A percentile compares a stretch with the other conserved stretches of the same genome.
phyloP scores from a whole-genome alignment of 331 rosid species.

The Spiraea crenata region DNA sequence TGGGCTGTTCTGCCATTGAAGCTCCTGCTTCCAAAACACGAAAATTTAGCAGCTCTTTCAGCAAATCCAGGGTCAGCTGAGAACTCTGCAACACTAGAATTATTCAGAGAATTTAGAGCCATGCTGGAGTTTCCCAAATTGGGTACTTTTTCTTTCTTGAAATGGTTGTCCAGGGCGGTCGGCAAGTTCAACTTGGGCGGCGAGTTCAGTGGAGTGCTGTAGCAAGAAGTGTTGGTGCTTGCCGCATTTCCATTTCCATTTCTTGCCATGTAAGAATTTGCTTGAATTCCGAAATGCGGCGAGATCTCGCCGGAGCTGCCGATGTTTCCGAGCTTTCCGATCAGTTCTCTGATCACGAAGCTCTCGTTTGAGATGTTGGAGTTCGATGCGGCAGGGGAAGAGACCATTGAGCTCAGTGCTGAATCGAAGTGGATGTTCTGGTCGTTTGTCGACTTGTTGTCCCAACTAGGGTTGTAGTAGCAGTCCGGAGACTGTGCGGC shows the following conservation, averaged over 20 bases:
- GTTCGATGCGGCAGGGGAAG: slow-evolving; percentile 64
- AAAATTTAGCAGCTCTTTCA: slow-evolving; percentile 85
- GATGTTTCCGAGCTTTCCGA: slow-evolving; percentile 62
- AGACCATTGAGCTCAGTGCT: slow-evolving; percentile 66
- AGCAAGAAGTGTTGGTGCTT: slow-evolving; percentile 56
- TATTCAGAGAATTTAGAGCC: slow-evolving; percentile 35
- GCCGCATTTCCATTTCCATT: slow-evolving; percentile 29
- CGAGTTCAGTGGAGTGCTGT: slow-evolving; percentile 68
- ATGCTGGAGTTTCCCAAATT: slow-evolving; percentile 42
- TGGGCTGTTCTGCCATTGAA: slow-evolving; percentile 60
- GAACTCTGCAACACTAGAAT: slow-evolving; percentile 59
- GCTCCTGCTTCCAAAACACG: slow-evolving; percentile 89
- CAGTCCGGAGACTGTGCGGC: slow-evolving; percentile 46
- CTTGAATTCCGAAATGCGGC: slow-evolving; percentile 31
- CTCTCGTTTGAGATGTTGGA: slow-evolving; percentile 50
- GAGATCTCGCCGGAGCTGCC: slow-evolving; percentile 55
- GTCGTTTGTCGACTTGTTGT: slow-evolving; percentile 38
- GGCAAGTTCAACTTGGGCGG: slow-evolving; percentile 55
- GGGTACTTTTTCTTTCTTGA: slow-evolving; percentile 31
- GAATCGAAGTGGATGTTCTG: slow-evolving; percentile 63
- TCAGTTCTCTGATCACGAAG: slow-evolving; percentile 57
- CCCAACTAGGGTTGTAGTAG: slow-evolving; percentile 52
- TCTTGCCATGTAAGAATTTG: slow-evolving; percentile 28
- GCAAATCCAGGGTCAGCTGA: slow-evolving; percentile 89
- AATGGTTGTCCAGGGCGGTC: slow-evolving; percentile 23